These are phyloP conservation scores for Fraxinus albicans DNA, from an alignment of 305 asterid species.

Conservation along the genomic window DNA sequence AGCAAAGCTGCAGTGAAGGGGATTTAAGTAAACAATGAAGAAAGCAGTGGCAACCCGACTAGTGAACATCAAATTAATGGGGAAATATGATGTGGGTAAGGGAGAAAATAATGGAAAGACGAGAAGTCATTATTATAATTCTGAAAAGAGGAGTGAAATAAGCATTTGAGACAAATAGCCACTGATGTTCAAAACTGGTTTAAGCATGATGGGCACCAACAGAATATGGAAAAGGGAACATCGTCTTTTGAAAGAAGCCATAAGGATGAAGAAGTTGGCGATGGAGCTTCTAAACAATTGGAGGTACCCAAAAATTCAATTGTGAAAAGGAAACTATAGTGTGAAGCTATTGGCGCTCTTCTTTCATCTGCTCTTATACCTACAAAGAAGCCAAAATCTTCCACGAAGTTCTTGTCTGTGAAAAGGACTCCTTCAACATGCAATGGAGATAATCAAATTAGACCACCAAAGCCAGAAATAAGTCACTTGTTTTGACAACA, in stretches of 20 bases:
- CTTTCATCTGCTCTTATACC: slow-evolving; percentile 60
- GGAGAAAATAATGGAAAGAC: slow-evolving; percentile 19
- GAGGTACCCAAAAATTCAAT: slow-evolving; percentile 37
- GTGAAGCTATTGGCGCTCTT: slow-evolving; percentile 90
- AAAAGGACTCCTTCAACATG: too few species aligned
- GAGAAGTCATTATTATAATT: slow-evolving; percentile 28
- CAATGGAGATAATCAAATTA: too few species aligned
- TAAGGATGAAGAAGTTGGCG: slow-evolving; percentile 32
- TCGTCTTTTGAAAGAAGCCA: slow-evolving; percentile 42
- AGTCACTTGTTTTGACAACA: too few species aligned
- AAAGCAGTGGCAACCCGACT: slow-evolving; percentile 21
- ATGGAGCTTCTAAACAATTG: slow-evolving; percentile 40
- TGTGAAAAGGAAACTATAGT: slow-evolving; percentile 72
- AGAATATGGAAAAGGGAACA: slow-evolving; percentile 21
- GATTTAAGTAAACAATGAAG: slow-evolving; percentile 33
- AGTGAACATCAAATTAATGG: slow-evolving; percentile 32
- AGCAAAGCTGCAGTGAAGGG: slow-evolving; percentile 19
- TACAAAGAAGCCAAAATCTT: too few species aligned
- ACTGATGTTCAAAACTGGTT: slow-evolving; percentile 23
- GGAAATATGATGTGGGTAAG: slow-evolving; percentile 24
- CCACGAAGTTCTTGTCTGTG: too few species aligned
- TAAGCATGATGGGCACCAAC: slow-evolving; percentile 33
- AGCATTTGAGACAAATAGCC: slow-evolving; percentile 27
- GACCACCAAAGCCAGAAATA: too few species aligned
- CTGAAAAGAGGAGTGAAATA: slow-evolving; percentile 39